These are phyloP conservation scores for Metschnikowia colocasiae DNA, from an alignment of 805 yeast genomes.

Conservation along the genomic window DNA sequence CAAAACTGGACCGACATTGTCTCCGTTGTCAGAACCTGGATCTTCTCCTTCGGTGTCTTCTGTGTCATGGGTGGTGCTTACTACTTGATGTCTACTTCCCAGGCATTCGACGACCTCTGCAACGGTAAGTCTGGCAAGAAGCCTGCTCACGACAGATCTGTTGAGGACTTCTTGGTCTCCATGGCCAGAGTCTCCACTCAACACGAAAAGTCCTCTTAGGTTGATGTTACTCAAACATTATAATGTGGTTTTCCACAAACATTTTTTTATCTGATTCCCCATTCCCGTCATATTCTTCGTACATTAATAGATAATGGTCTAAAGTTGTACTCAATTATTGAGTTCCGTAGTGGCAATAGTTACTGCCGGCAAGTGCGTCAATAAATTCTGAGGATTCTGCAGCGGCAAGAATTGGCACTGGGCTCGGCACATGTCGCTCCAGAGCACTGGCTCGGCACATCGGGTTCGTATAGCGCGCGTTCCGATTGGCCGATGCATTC, in stretches of 20 bases:
- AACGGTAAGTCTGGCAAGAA: constrained; percentile 71
- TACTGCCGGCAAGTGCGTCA: too few relatives aligned
- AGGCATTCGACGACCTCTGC: constrained; percentile 76
- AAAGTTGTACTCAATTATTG: too few relatives aligned
- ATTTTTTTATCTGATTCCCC: constrained; percentile 23
- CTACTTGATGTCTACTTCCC: constrained; percentile 85
- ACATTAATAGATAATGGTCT: constrained; percentile 25
- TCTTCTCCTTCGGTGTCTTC: constrained; percentile 96
- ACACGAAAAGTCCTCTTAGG: constrained; percentile 74
- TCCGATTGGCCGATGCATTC: too few relatives aligned
- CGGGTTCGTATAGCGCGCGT: too few relatives aligned
- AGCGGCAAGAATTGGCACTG: too few relatives aligned
- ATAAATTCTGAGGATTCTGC: too few relatives aligned
- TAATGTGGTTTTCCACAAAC: constrained; percentile 6
- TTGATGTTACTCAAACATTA: constrained; percentile 5
- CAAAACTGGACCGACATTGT: constrained; percentile 97
- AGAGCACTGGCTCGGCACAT: too few relatives aligned
- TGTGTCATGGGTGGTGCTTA: constrained; percentile 95
- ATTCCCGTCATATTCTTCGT: constrained; percentile 28
- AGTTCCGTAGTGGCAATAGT: too few relatives aligned
- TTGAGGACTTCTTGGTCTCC: constrained; percentile 81
- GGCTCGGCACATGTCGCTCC: too few relatives aligned
- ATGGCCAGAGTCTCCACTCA: constrained; percentile 89
- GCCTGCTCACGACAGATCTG: constrained; percentile 58
- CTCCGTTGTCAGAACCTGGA: constrained; percentile 90